Percentiles rank a stretch among this genome's conserved stretches.
phyloP scores from a whole-genome alignment of 441 rosid species.

The Erysimum pusillum region DNA sequence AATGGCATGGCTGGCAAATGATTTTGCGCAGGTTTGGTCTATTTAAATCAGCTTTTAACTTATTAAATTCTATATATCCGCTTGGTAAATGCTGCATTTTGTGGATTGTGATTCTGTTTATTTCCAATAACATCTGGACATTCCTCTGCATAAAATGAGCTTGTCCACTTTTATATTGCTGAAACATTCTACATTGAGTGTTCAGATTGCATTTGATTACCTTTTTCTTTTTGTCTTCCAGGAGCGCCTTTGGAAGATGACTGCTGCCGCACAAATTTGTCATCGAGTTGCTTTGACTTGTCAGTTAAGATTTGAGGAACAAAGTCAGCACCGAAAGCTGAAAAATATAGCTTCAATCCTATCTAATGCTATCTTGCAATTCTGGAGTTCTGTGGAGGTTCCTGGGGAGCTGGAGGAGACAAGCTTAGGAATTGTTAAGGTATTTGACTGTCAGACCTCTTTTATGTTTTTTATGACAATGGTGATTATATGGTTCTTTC shows the following conservation, averaged over 20 bases:
- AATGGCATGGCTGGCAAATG: slow-evolving; percentile 99
- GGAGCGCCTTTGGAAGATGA: slow-evolving; percentile 99
- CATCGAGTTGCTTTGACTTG: slow-evolving; percentile 73
- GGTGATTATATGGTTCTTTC: slow-evolving; percentile 27
- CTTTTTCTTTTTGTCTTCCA: slow-evolving; percentile 45
- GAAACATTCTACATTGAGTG: slow-evolving; percentile 10
- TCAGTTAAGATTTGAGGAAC: slow-evolving; percentile 68
- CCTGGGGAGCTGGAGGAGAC: slow-evolving; percentile 55
- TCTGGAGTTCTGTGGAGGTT: slow-evolving; percentile 84
- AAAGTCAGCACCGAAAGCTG: slow-evolving; percentile 59
- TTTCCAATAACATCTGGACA: slow-evolving; percentile 17
- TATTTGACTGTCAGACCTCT: slow-evolving; percentile 48
- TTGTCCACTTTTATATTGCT: slow-evolving; percentile 16
- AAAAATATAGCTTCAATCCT: slow-evolving; percentile 72
- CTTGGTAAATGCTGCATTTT: slow-evolving; percentile 33
- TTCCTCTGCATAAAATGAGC: slow-evolving; percentile 26
- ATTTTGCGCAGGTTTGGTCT: slow-evolving; percentile 91
- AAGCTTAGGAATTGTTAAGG: slow-evolving; percentile 58
- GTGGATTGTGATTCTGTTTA: slow-evolving; percentile 32
- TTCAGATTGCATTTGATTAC: slow-evolving; percentile 23
- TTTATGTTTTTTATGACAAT: slow-evolving; percentile 30
- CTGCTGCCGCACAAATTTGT: slow-evolving; percentile 94
- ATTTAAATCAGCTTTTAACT: slow-evolving; percentile 31
- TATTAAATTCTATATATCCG: slow-evolving; percentile 20
- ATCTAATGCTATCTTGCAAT: slow-evolving; percentile 88